A percentile compares a stretch with the other conserved stretches of the same genome.
These are phyloP conservation scores for Chondrostereum purpureum DNA, from an alignment of 1,284 basidiomycete genomes.

Conservation along the genomic window DNA sequence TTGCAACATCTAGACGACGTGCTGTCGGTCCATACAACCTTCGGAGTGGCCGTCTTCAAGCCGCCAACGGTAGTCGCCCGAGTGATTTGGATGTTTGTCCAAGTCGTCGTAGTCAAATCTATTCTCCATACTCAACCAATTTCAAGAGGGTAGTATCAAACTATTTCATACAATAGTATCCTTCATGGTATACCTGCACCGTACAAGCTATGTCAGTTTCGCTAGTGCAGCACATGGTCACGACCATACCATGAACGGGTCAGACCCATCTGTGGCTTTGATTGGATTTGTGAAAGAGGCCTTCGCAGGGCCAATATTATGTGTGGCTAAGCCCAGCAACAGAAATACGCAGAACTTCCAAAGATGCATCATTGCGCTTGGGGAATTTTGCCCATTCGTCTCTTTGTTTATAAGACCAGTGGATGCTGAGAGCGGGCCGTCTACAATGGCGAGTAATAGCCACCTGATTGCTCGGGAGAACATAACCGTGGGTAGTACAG, in stretches of 20 bases:
- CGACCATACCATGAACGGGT: slow-evolving; percentile 30
- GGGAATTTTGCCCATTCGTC: too few species aligned
- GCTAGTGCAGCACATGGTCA: too few species aligned
- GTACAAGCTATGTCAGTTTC: too few species aligned
- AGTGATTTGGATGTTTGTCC: slow-evolving; percentile 32
- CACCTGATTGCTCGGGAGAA: too few species aligned
- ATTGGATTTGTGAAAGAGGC: slow-evolving; percentile 24
- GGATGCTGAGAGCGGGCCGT: too few species aligned
- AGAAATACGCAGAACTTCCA: neutral
- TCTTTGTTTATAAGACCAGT: too few species aligned
- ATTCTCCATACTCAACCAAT: too few species aligned
- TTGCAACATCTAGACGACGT: slow-evolving; percentile 33
- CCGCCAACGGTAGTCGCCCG: slow-evolving; percentile 30
- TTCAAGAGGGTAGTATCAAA: too few species aligned
- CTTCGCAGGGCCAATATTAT: neutral
- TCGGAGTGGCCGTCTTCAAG: slow-evolving; percentile 30
- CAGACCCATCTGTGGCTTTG: slow-evolving; percentile 26
- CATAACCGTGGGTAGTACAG: too few species aligned
- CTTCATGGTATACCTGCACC: slow-evolving; percentile 24
- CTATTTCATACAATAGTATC: slow-evolving; percentile 25
- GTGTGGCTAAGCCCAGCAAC: neutral
- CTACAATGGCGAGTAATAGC: too few species aligned
- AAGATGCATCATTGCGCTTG: too few species aligned
- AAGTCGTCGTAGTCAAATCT: slow-evolving; percentile 27
- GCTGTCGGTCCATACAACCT: slow-evolving; percentile 28